Base-by-base conservation (phyloP, 495 filamentous ascomycete species). In the Penicillium diatomitis region DNA sequence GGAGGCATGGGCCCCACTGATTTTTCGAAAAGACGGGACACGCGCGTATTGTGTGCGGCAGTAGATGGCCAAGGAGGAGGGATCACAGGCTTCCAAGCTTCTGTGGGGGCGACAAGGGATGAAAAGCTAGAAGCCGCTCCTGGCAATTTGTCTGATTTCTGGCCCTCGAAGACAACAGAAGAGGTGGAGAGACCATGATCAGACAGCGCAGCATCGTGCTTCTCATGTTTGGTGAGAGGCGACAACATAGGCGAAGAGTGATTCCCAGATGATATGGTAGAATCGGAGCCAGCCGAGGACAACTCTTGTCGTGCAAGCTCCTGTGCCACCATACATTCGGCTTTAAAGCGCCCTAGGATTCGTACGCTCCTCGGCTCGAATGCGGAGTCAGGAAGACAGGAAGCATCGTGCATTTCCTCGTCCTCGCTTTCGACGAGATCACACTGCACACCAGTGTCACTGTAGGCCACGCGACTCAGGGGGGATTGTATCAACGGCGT, bases 401-500 rank as follows among this genome's bases (percentile, higher is more conserved):
- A 46, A 4, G 50, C 29, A 10, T 48, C 20, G 28, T 55, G 43
- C 3, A 46, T 46, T 35, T 53, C 53, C 27, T 55, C 58, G 5
- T 51, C 52, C 44, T 71, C 70, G 43, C 58, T 46, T 30, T 60
- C 60, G 32, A 72, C 62, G 11, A 57, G 41, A 46, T 76, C 69
- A 1, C 71, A 73, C 57, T 81, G 78, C 10, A 70, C 66, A 5
- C 65, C 60, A 29, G 60, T 57, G 38, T 77, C 70, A 20, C 74
- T 71, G 49, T 78, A 80, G 6, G 63, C 53, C 2, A 56, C 64
- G 37, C 56, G 64, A 12, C 34, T 41, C 6, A 59, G 50, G 5
- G 63, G 53, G 33, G 64, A 62, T 2, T 55, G 56, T 5, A 43
- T 41, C 0, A 60, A 46, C 3, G 66, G 64, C 4, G 63, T 64